Evolutionary conservation across 148 eudicot species (phyloP).

Genomic region (Arctostaphylos glauca): DNA sequence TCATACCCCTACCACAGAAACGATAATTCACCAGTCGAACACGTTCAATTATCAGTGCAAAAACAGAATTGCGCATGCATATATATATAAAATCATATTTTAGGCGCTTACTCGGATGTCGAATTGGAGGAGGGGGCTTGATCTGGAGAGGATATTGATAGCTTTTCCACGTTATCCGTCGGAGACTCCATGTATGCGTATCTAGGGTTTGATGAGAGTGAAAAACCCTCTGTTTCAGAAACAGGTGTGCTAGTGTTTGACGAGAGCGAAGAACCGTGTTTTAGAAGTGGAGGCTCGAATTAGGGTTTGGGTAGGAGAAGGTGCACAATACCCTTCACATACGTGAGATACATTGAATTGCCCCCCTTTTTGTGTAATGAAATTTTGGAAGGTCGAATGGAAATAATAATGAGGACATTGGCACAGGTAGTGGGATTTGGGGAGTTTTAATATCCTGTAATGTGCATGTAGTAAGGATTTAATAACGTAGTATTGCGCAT

Average conservation of each 20-base stretch:
- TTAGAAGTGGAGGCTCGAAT: neutral
- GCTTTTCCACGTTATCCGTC: neutral
- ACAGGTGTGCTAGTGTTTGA: neutral
- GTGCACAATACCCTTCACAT: too few relatives aligned
- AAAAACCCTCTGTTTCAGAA: neutral
- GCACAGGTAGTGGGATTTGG: too few relatives aligned
- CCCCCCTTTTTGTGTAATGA: too few relatives aligned
- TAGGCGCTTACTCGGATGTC: constrained; percentile 9
- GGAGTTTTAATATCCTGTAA: too few relatives aligned
- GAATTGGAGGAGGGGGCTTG: constrained; percentile 4
- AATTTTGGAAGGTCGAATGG: too few relatives aligned
- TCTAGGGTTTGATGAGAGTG: neutral
- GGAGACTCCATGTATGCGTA: neutral
- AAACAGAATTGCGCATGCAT: neutral
- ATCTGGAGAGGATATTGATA: constrained; percentile 2
- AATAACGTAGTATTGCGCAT: too few relatives aligned
- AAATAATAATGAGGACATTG: too few relatives aligned
- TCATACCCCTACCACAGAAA: constrained; percentile 34
- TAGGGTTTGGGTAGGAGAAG: neutral
- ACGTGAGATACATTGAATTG: neutral
- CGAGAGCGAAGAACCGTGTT: neutral
- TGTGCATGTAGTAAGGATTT: too few relatives aligned
- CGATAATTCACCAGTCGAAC: constrained; percentile 5
- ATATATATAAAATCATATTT: neutral
- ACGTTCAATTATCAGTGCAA: neutral